A percentile compares a stretch with the other conserved stretches of the same genome.
Evolutionary conservation across 306 rosid species (phyloP).

Genomic region (Sechiopsis laciniata): DNA sequence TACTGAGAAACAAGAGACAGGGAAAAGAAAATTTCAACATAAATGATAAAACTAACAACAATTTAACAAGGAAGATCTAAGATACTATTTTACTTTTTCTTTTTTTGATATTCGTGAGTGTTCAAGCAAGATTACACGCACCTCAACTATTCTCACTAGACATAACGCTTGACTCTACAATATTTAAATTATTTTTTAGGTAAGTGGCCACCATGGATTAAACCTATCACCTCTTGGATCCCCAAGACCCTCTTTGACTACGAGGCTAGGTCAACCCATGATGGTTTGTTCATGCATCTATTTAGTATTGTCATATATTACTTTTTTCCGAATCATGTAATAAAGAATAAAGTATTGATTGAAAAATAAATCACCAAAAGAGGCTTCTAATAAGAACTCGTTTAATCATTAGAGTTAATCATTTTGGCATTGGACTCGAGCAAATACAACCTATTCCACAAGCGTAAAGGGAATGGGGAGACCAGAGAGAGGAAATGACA

Average conservation of each 20-base stretch:
- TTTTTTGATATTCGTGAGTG: too few relatives aligned
- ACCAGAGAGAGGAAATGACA: conserved; percentile 14
- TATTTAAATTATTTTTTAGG: too few relatives aligned
- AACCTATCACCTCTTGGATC: too few relatives aligned
- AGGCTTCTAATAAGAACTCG: not conserved
- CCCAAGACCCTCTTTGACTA: too few relatives aligned
- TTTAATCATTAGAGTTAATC: not conserved
- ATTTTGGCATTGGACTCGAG: not conserved
- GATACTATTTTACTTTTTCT: too few relatives aligned
- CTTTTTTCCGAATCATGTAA: not conserved
- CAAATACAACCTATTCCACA: conserved; percentile 10
- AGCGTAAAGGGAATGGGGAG: not conserved
- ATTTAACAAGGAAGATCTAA: not conserved
- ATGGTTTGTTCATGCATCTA: not conserved
- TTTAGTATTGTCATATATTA: not conserved
- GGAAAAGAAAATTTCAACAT: conserved; percentile 17
- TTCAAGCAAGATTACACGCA: too few relatives aligned
- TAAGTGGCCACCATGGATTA: too few relatives aligned
- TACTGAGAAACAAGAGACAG: conserved; percentile 51
- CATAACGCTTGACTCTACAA: not conserved
- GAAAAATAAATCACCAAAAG: not conserved
- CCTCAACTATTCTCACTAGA: too few relatives aligned
- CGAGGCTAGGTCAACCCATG: too few relatives aligned
- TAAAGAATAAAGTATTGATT: not conserved
- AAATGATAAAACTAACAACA: not conserved